A percentile compares a stretch with the other conserved stretches of the same genome.
phyloP scores from a whole-genome alignment of 2,329 filamentous ascomycete species.

The Ophiostoma montium region DNA sequence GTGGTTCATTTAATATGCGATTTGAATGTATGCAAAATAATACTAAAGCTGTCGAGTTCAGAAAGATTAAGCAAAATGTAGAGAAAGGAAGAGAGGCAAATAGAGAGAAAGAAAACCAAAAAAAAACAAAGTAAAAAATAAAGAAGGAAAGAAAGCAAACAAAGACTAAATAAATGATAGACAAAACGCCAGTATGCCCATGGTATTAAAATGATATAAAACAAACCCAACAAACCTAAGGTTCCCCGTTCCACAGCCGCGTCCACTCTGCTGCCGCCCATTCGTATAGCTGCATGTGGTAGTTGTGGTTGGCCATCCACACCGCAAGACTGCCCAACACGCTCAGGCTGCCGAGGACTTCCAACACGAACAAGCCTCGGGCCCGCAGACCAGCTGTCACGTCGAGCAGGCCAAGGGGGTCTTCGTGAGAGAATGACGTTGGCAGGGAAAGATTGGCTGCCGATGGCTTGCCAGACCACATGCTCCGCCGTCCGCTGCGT shows the following conservation, averaged over 20 bases:
- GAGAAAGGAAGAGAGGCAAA: no score
- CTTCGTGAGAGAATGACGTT: slow-evolving; percentile 37
- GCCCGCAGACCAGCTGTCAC: slow-evolving; percentile 52
- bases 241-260: slow-evolving; percentile 17
- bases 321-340: slow-evolving; percentile 58
- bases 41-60: no score
- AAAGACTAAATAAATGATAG: not conserved
- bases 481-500: slow-evolving; percentile 9
- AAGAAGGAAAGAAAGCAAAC: not conserved
- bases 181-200: not conserved
- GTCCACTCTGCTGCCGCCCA: slow-evolving; percentile 19
- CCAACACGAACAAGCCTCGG: slow-evolving; percentile 52
- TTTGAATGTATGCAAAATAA: no score
- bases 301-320: slow-evolving; percentile 32
- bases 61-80: no score
- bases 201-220: not conserved
- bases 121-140: not conserved
- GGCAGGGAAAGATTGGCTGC: not conserved
- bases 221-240: not conserved
- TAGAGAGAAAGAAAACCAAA: no score
- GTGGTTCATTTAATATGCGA: no score
- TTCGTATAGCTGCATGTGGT: slow-evolving; percentile 16
- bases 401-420: slow-evolving; percentile 66
- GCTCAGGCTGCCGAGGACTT: slow-evolving; percentile 60
- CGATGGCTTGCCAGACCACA: slow-evolving; percentile 8